phyloP scores from a whole-genome alignment of 106 monocot genomes.

The Xerophyta viscosa region DNA sequence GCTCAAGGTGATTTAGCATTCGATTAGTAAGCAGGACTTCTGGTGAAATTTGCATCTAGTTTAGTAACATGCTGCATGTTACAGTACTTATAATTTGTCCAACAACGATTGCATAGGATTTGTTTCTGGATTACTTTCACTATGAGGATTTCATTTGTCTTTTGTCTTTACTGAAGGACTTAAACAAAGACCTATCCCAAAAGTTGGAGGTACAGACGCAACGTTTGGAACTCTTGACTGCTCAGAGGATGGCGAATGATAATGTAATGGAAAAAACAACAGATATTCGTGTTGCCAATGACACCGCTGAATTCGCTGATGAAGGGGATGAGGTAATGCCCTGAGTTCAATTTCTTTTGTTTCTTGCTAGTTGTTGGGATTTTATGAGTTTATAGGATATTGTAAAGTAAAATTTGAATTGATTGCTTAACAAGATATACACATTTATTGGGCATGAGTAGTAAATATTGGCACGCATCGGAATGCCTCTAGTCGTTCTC shows the following conservation, averaged over 20 bases:
- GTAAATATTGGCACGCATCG: too few relatives aligned
- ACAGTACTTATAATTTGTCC: too few relatives aligned
- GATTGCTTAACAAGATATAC: too few relatives aligned
- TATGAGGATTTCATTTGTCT: too few relatives aligned
- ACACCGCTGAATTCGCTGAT: constrained; percentile 68
- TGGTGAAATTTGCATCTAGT: too few relatives aligned
- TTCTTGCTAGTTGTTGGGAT: not conserved
- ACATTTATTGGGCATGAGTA: too few relatives aligned
- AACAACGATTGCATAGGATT: too few relatives aligned
- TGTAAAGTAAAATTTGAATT: not conserved
- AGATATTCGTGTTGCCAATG: constrained; percentile 30
- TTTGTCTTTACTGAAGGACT: constrained; percentile 42
- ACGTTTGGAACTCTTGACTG: constrained; percentile 72
- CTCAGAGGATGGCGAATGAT: constrained; percentile 67
- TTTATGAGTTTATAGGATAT: too few relatives aligned
- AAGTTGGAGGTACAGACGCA: constrained; percentile 92
- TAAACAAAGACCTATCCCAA: constrained; percentile 87
- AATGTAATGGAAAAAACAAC: constrained; percentile 28
- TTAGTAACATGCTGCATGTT: too few relatives aligned
- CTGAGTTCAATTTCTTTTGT: too few relatives aligned
- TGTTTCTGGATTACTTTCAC: too few relatives aligned
- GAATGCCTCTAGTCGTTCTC: too few relatives aligned
- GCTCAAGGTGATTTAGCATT: constrained; percentile 52
- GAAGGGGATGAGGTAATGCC: constrained; percentile 92
- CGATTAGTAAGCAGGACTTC: not conserved